Base-by-base conservation (phyloP, 164 flowering plant species). In the Chloranthus sessilifolius region DNA sequence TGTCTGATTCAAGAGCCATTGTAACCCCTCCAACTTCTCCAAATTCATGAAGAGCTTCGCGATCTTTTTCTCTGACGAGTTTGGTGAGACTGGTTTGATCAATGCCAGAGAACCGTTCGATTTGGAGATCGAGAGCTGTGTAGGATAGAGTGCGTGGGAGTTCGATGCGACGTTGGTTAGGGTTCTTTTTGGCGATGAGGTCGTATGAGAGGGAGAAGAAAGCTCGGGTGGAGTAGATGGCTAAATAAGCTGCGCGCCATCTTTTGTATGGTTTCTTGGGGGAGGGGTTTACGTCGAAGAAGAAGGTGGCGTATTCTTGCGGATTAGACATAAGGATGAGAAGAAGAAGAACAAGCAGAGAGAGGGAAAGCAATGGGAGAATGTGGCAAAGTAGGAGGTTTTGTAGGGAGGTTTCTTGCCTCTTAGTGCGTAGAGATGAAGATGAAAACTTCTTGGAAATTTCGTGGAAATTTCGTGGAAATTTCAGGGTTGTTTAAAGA, bases 221-320 rank as follows among this genome's bases (percentile, higher is more conserved):
- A 10, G 16, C 39, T 19, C 53, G 24, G 41, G 20, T 2, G 26
- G 53, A 20, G 40, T 34, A 49, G 17, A 49, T 33, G 53, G 28
- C 28, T 33, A 8, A 21, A n/a, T 20, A 33, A 34, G 53, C 53
- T 9, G 34, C 19, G 26, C 41, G 41, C 53, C 53, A 49, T 34
- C 53, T 20, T 28, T 34, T 33, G 26, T 20, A 16, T 5, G 51
- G n/a, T n/a, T n/a, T n/a, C n/a, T n/a, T 35, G 20, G 36, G 21
- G 37, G 8, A 4, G 21, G 2, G 33, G 4, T 8, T 14, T 2
- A 47, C 37, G 12, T 47, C 10, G 1, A 47, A 21, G 37, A 47
- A 25, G 22, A 28, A 47, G 7, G 16, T n/a, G 3, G 37, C 36
- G n/a, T n/a, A n/a, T n/a, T n/a, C n/a, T n/a, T n/a, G n/a, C n/a